Evolutionary conservation across 768 basidiomycete genomes (phyloP), one percentile per base, ranked within the genome.

Genomic region (Collybia sordida): DNA sequence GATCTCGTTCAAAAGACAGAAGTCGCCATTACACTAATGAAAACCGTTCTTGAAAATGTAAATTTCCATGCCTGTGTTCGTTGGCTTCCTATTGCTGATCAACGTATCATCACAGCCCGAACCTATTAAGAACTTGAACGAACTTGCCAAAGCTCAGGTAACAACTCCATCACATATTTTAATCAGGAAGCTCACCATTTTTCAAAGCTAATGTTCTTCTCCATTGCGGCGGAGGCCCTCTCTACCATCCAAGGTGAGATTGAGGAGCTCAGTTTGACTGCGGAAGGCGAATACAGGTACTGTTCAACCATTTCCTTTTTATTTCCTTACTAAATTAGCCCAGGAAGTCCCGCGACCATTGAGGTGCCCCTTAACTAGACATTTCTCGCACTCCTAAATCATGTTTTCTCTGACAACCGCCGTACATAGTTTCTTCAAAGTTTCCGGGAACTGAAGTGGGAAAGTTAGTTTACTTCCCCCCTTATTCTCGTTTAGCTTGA

Each of bases 1-100:
- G 93, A 95, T 68, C 82, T 98, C 25, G 97, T 98, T 4, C 94
- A 95, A 66, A 93, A 93, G 77, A 99, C 97, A 19, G 97, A 99
- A 68, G 89, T 95, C 24, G 96, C 95, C 1, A 97, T 97, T 59
- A 90, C 89, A 2, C 80, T 93, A 38, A 96, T 97, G 94, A 96
- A 96, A 77, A 88, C 91, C n/a, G 96, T 98, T 14, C 79, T 99
- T 34, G 96, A 98, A 60, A 98, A 98, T 70, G 95, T 97, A 56
- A 47, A 89, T 75, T 3, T 19, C 36, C 9, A 6, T 35, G 7
- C 40, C 53, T 27, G 43, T 50, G 9, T 19, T 37, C n/a, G 11
- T 42, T 12, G 21, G 7, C 27, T 17, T 38, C 28, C 12, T 14
- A 25, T 43, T 36, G 14, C 18, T 53, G 34, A 47, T 51, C 18